phyloP scores from a whole-genome alignment of 2,329 filamentous ascomycete genomes.

The Fusarium subglutinans region DNA sequence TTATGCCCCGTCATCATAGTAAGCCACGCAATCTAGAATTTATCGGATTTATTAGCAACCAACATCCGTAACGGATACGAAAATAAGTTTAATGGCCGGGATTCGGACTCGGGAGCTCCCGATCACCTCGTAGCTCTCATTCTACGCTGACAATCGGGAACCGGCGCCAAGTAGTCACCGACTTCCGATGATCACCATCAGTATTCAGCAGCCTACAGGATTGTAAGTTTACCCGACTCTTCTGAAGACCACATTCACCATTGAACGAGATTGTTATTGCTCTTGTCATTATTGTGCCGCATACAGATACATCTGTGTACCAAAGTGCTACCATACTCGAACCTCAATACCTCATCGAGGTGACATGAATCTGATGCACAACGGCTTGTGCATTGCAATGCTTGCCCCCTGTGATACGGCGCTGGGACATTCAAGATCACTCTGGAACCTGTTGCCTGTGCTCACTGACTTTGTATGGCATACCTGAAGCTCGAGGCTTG shows the following conservation, averaged over 20 bases:
- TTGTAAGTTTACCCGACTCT: neutral
- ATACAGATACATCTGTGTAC: neutral
- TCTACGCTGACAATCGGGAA: neutral
- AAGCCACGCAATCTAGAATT: neutral
- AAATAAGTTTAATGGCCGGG: slow-evolving; percentile 6
- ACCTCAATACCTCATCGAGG: slow-evolving; percentile 36
- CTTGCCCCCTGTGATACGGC: slow-evolving; percentile 16
- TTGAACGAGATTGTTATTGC: neutral
- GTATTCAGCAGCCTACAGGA: neutral
- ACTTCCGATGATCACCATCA: neutral
- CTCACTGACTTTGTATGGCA: neutral
- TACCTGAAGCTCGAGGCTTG: neutral
- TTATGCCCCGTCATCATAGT: neutral
- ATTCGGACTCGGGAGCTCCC: slow-evolving; percentile 13
- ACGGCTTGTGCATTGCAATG: slow-evolving; percentile 20
- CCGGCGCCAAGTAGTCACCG: slow-evolving; percentile 11
- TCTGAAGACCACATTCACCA: neutral
- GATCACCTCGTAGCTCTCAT: neutral
- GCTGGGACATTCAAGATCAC: neutral
- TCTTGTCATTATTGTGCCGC: neutral
- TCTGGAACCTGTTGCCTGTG: neutral
- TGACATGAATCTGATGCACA: slow-evolving; percentile 29
- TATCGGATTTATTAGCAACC: neutral
- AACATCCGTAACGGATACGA: slow-evolving; percentile 2
- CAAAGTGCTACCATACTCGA: slow-evolving; percentile 27